Percentiles rank a stretch among this genome's conserved stretches.
phyloP scores from a whole-genome alignment of 306 rosid species.

The Hippophae gyantsensis region DNA sequence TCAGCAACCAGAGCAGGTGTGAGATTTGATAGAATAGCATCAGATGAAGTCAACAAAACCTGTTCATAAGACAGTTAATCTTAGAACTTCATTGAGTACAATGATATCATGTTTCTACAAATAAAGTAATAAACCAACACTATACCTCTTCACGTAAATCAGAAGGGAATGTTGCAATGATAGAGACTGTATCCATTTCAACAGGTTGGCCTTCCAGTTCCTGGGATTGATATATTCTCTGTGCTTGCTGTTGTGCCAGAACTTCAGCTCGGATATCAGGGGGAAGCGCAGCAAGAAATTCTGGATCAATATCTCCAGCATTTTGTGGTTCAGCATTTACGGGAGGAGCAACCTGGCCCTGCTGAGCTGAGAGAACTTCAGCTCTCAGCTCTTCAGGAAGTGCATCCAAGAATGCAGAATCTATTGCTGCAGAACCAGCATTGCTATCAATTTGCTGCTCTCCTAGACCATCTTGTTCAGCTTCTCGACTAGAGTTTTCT shows the following conservation, averaged over 20 bases:
- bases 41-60: constrained; percentile 96
- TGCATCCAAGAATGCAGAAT: constrained; percentile 94
- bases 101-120: not conserved
- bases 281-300: constrained; percentile 98
- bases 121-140: constrained; percentile 2
- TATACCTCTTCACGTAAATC: constrained; percentile 91
- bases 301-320: constrained; percentile 91
- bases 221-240: constrained; percentile 83
- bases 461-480: constrained; percentile 67
- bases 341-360: constrained; percentile 74
- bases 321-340: constrained; percentile 63
- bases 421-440: constrained; percentile 78
- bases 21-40: constrained; percentile 88
- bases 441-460: constrained; percentile 68
- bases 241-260: constrained; percentile 94
- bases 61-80: constrained; percentile 17
- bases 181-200: constrained; percentile 95
- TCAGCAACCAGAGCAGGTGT: constrained; percentile 98
- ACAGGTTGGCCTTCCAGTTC: constrained; percentile 98
- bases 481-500: constrained; percentile 87
- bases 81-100: constrained; percentile 6
- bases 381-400: constrained; percentile 97
- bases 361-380: constrained; percentile 94
- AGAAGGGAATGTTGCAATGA: constrained; percentile 95
- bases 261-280: constrained; percentile 96